Evolutionary conservation across 2,329 filamentous ascomycete species (phyloP), one percentile per base, ranked within the genome.

Genomic region (Pyrenophora teres): DNA sequence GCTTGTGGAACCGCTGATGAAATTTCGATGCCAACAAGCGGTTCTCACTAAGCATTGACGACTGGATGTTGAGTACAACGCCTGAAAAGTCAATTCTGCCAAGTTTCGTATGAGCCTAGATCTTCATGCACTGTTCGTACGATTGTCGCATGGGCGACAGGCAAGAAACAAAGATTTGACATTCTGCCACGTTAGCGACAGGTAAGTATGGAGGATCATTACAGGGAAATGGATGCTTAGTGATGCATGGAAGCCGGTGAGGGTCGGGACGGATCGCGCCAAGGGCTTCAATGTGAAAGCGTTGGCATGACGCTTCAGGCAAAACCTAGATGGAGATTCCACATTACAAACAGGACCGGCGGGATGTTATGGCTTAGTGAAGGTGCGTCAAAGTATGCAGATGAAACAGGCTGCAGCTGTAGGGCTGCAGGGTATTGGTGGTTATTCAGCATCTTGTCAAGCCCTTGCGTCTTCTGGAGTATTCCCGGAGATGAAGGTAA

Each of bases 381-480:
- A 43, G n/a, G 40, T 33, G 30, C 36, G 40, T 16, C 10, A 35
- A 31, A 48, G 19, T 35, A 31, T 54, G 44, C 44, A 46, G 21
- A 23, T n/a, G 37, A 25, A 27, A 33, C 27, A 39, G n/a, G 39
- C 16, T 35, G 33, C 23, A 21, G 30, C 23, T 9, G 6, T 23
- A 45, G 49, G 53, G 52, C 52, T 54, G 52, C 53, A 56, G 46
- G 27, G 33, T 36, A 37, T 40, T 47, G 43, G 42, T 49, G 43
- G 45, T 42, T 50, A 37, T 48, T 59, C 46, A 46, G 54, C 54
- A 42, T 38, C 21, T 32, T 37, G 33, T 45, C 46, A 31, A 41
- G 56, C 41, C 9, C 40, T 38, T 51, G 48, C 45, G 53, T 38
- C 46, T 59, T 60, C 50, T 46, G 39, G 59, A 55, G 57, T 40